These are phyloP conservation scores for Polygonum maritimum DNA, from an alignment of 148 eudicot species.

Conservation along the genomic window DNA sequence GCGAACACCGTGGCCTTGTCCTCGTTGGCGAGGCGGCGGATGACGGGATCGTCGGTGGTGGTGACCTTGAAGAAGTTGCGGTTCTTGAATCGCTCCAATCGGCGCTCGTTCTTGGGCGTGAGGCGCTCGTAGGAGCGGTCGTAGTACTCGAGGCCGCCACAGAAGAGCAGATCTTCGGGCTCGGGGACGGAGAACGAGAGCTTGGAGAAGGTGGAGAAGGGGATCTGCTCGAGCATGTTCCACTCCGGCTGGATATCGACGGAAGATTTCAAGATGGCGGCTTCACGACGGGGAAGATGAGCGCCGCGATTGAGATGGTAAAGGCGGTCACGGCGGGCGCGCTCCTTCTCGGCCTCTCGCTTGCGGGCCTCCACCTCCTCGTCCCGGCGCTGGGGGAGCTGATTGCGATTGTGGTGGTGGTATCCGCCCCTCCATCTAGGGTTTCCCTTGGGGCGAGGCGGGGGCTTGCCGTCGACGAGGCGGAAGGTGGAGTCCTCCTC, in stretches of 20 bases:
- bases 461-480: constrained; percentile 73
- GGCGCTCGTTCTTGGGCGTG: constrained; percentile 68
- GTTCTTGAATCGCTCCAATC: constrained; percentile 70
- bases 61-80: constrained; percentile 85
- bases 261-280: constrained; percentile 62
- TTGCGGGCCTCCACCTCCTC: constrained; percentile 82
- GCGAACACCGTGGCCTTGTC: constrained; percentile 95
- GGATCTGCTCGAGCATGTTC: constrained; percentile 97
- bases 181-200: constrained; percentile 64
- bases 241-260: constrained; percentile 97
- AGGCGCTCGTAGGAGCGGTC: constrained; percentile 59
- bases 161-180: constrained; percentile 68
- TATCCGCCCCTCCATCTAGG: constrained; percentile 57
- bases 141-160: constrained; percentile 61
- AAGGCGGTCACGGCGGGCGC: constrained; percentile 62
- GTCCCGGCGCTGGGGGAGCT: constrained; percentile 69
- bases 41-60: constrained; percentile 87
- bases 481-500: constrained; percentile 71
- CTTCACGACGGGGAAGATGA: constrained; percentile 46
- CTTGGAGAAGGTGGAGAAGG: constrained; percentile 77
- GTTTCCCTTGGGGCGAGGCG: constrained; percentile 61
- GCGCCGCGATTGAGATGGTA: constrained; percentile 60
- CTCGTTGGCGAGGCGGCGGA: constrained; percentile 75
- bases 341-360: constrained; percentile 81
- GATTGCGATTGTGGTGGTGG: constrained; percentile 43